These are phyloP conservation scores for Dryas alaskensis DNA, from an alignment of 306 rosid genomes.

Conservation along the genomic window DNA sequence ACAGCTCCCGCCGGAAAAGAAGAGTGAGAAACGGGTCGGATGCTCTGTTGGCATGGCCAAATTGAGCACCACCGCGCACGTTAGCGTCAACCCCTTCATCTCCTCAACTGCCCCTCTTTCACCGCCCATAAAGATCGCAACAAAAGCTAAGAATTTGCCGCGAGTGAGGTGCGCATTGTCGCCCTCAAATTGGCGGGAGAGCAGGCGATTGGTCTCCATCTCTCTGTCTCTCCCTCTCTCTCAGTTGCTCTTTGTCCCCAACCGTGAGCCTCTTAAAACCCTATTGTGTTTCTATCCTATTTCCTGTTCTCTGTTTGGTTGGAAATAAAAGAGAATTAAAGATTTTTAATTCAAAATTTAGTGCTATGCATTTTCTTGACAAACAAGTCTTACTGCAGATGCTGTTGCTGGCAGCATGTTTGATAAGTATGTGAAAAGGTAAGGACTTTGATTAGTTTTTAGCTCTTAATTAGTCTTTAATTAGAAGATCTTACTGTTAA, in stretches of 20 bases:
- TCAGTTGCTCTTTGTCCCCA: slow-evolving; percentile 47
- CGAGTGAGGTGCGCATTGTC: slow-evolving; percentile 52
- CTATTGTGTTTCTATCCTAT: not conserved
- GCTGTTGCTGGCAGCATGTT: slow-evolving; percentile 53
- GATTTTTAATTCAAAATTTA: not conserved
- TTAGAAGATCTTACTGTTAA: no score
- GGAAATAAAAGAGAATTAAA: not conserved
- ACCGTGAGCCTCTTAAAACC: slow-evolving; percentile 33
- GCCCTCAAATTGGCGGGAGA: slow-evolving; percentile 53
- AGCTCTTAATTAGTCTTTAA: not conserved
- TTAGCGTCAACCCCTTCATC: slow-evolving; percentile 34
- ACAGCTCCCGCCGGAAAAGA: not conserved
- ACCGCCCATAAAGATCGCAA: not conserved
- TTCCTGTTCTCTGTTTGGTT: not conserved
- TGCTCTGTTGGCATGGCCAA: slow-evolving; percentile 37
- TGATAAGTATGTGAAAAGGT: slow-evolving; percentile 81
- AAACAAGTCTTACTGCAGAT: slow-evolving; percentile 35
- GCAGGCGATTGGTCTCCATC: slow-evolving; percentile 63
- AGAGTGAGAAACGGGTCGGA: no score
- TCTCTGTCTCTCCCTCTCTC: slow-evolving; percentile 61
- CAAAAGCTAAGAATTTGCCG: slow-evolving; percentile 12
- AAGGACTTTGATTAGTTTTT: not conserved
- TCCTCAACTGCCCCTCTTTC: slow-evolving; percentile 14
- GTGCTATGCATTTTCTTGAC: not conserved
- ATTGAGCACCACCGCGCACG: slow-evolving; percentile 35